Base-by-base conservation (phyloP, 768 basidiomycete species). In the Rhodotorula kratochvilovae region DNA sequence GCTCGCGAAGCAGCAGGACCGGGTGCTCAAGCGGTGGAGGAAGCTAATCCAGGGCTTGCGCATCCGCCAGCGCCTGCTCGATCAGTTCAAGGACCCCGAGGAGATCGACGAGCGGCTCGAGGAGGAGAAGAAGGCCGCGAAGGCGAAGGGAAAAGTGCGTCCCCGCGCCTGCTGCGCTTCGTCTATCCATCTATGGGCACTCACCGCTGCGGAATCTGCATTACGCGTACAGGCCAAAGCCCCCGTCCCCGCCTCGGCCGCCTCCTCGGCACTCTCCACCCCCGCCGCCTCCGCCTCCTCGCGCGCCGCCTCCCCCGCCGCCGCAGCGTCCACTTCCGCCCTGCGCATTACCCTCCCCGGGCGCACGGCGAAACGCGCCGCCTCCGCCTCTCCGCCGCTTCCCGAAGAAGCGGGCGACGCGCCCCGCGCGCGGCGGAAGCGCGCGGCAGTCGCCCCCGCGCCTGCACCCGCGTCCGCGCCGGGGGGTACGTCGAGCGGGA, bases 11-110 rank as follows among this genome's bases (percentile, higher is more conserved):
- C 85, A 85, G 67, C 85, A 90, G 74, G 92, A 92, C 62, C 86
- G 87, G 46, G 89, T 87, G 0, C 81, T 95, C 73, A 94, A 92
- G 80, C 87, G 89, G 31, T 99, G 95, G 95, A 85, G 84, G 63
- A 87, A 88, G 67, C 85, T 99, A 53, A 84, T 99, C 35, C 89
- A 90, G 42, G 96, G 94, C 6, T 84, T 98, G 57, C 86, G 90
- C 46, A 90, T 98, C 69, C 86, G 92, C 25, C 85, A 90, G 76
- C 86, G 81, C 17, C 58, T 77, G 10, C 11, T 67, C 31, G 70
- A 66, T 16, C 66, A 71, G 55, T 71, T 71, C 61, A 56, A 61
- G 25, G 65, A 69, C 33, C 66, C 67, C 29, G 64, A 50, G 5
- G 70, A 65, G 31, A 54, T 63, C 45, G 61, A 72, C 25, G 61